These are phyloP conservation scores for Calonectria pteridis DNA, from an alignment of 2,329 filamentous ascomycete genomes.

Conservation along the genomic window DNA sequence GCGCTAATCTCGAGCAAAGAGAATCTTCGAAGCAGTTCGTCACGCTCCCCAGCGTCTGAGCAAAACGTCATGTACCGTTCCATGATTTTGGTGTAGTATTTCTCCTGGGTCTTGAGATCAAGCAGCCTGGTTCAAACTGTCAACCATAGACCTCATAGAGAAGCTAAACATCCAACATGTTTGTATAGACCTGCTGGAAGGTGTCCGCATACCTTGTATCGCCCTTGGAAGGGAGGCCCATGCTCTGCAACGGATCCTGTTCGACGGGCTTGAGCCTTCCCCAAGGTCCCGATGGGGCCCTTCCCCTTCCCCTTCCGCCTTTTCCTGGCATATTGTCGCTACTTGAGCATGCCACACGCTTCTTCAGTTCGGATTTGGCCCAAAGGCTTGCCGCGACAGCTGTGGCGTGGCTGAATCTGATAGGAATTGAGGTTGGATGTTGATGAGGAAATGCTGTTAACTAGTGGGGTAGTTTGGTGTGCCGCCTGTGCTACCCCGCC, in stretches of 20 bases:
- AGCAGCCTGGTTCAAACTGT: constrained; percentile 66
- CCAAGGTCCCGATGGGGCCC: constrained; percentile 69
- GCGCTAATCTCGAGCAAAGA: constrained; percentile 64
- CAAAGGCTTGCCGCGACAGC: not conserved
- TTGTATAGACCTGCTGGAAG: no score
- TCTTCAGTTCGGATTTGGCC: not conserved
- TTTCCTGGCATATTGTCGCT: constrained; percentile 44
- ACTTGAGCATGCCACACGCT: constrained; percentile 5
- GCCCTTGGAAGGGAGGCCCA: constrained; percentile 91
- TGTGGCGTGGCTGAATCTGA: not conserved
- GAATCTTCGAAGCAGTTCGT: constrained; percentile 82
- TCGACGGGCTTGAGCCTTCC: constrained; percentile 79
- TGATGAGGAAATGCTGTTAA: constrained; percentile 7
- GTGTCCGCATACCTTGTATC: constrained; percentile 77
- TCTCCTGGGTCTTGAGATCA: constrained; percentile 82
- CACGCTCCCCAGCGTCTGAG: constrained; percentile 76
- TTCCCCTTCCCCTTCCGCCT: constrained; percentile 35
- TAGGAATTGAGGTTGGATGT: constrained; percentile 17
- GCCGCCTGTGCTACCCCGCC: not conserved
- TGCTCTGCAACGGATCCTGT: constrained; percentile 81
- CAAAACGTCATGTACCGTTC: constrained; percentile 93
- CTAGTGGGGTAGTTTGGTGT: constrained; percentile 19
- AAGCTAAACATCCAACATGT: not conserved
- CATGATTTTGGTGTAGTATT: constrained; percentile 88
- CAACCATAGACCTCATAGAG: constrained; percentile 7